A percentile compares a stretch with the other conserved stretches of the same genome.
phyloP scores from a whole-genome alignment of 73 alveolate species.

The Paramecium caudatum region DNA sequence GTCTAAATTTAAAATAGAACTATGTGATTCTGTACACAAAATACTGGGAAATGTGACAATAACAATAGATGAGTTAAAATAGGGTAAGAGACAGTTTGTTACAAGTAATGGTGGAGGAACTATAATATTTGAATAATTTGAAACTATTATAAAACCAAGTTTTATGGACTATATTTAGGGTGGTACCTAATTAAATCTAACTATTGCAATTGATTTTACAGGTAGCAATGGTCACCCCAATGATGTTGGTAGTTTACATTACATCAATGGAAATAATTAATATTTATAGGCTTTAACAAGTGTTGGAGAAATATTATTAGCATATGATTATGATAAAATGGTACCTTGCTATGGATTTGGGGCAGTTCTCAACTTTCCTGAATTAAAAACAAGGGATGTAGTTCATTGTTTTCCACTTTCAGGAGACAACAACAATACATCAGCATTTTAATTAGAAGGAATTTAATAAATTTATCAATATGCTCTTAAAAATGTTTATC shows the following conservation, averaged over 20 bases:
- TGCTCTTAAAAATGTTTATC: conserved; percentile 72
- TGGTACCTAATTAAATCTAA: conserved; percentile 87
- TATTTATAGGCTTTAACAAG: conserved; percentile 87
- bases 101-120: conserved; percentile 31
- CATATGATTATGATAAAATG: conserved; percentile 93
- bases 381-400: conserved; percentile 58
- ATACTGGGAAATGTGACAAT: not conserved
- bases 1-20: not conserved
- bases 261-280: conserved; percentile 79
- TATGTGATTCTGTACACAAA: not conserved
- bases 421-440: conserved; percentile 87
- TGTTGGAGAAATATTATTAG: conserved; percentile 89
- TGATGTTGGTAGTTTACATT: conserved; percentile 90
- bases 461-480: conserved; percentile 81
- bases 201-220: conserved; percentile 97
- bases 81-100: not conserved
- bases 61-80: not conserved
- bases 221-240: conserved; percentile 84
- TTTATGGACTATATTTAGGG: conserved; percentile 96
- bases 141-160: not conserved
- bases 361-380: not conserved
- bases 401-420: conserved; percentile 94
- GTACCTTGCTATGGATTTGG: conserved; percentile 98
- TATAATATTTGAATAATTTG: not conserved
- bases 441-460: conserved; percentile 85